phyloP scores from a whole-genome alignment of 768 basidiomycete species.

The Leccinum disarticulatum region DNA sequence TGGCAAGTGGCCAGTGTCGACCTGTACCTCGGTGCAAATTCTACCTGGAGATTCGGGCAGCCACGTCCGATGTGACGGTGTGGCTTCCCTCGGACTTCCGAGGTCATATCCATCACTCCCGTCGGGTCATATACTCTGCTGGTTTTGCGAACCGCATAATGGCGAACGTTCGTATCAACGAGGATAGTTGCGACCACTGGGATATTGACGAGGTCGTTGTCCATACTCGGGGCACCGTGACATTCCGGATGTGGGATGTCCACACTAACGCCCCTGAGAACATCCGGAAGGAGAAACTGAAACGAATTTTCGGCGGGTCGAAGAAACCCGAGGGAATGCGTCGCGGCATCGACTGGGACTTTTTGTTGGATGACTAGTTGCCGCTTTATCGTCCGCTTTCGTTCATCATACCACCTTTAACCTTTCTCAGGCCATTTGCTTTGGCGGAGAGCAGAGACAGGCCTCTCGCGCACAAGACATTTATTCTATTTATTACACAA shows the following conservation, averaged over 20 bases:
- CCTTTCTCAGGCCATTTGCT: conserved; percentile 1
- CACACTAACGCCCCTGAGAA: conserved; percentile 64
- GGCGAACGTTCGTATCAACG: conserved; percentile 50
- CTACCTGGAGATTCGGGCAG: conserved; percentile 62
- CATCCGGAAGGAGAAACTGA: conserved; percentile 57
- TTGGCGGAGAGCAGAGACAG: conserved; percentile 12
- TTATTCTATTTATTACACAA: conserved; percentile 20
- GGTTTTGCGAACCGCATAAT: conserved; percentile 73
- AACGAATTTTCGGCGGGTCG: conserved; percentile 59
- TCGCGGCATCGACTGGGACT: conserved; percentile 69
- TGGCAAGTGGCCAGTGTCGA: conserved; percentile 47
- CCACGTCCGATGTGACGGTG: conserved; percentile 68
- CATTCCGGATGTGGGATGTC: conserved; percentile 81
- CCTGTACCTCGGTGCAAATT: conserved; percentile 53
- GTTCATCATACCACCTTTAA: conserved; percentile 14
- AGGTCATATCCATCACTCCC: conserved; percentile 59
- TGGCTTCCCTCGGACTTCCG: conserved; percentile 81
- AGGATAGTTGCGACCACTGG: conserved; percentile 32
- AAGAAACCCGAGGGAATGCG: conserved; percentile 51
- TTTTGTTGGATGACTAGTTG: conserved; percentile 65
- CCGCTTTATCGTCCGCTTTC: conserved; percentile 6
- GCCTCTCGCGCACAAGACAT: conserved; percentile 9
- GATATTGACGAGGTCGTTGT: conserved; percentile 65
- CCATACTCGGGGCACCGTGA: conserved; percentile 56
- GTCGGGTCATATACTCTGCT: conserved; percentile 58